Evolutionary conservation across 179 eudicot species (phyloP).

Genomic region (Sideroxylon spinosum): DNA sequence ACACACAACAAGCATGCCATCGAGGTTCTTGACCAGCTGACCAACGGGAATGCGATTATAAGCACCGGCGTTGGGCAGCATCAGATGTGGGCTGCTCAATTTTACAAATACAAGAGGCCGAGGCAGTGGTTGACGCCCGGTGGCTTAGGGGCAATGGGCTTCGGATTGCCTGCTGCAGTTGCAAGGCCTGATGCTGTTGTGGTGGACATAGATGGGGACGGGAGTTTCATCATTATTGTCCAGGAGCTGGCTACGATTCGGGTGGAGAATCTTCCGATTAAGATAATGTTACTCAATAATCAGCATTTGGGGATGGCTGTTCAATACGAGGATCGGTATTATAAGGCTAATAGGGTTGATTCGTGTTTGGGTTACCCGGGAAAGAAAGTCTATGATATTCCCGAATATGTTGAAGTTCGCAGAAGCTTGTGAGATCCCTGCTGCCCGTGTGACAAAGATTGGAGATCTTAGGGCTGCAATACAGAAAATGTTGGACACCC

Average conservation of each 20-base stretch:
- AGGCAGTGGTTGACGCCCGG: constrained; percentile 90
- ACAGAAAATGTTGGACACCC: constrained; percentile 87
- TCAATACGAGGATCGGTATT: constrained; percentile 90
- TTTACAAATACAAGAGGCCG: constrained; percentile 49
- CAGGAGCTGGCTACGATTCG: constrained; percentile 57
- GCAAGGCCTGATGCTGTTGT: constrained; percentile 73
- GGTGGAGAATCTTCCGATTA: constrained; percentile 80
- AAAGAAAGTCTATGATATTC: constrained; percentile 48
- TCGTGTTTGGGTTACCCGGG: constrained; percentile 77
- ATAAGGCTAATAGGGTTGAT: constrained; percentile 77
- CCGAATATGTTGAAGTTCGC: constrained; percentile 85
- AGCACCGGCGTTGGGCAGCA: constrained; percentile 94
- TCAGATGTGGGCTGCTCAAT: constrained; percentile 99
- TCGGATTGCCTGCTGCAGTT: constrained; percentile 83
- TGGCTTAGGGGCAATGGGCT: constrained; percentile 94
- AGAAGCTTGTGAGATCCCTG: constrained; percentile 72
- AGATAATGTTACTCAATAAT: constrained; percentile 76
- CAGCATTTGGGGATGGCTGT: constrained; percentile 81
- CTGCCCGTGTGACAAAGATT: constrained; percentile 64
- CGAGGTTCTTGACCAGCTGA: constrained; percentile 82
- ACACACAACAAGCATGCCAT: constrained; percentile 86
- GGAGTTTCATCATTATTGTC: constrained; percentile 79
- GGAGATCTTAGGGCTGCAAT: constrained; percentile 70
- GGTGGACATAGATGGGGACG: constrained; percentile 84
- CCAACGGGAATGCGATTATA: constrained; percentile 68